Conservation (phyloP, 768 basidiomycete species). For the Russula sp. region DNA sequence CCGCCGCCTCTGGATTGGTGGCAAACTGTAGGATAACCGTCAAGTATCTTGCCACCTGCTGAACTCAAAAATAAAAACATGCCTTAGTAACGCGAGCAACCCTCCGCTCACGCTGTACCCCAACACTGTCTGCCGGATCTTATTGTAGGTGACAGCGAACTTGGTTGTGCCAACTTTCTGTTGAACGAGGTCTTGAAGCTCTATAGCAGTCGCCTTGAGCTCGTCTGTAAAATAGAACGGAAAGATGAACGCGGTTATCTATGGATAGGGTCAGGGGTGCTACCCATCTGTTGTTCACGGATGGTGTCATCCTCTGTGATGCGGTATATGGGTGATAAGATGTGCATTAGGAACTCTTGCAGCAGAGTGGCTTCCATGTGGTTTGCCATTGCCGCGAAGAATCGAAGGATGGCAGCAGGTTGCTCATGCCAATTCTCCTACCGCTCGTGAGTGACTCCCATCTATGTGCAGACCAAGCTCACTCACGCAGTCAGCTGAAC, state of each 20-base stretch:
- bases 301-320: conserved; percentile 85
- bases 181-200: conserved; percentile 86
- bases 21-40: conserved; percentile 47
- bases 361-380: conserved; percentile 58
- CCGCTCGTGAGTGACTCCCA: conserved; percentile 3
- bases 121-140: conserved; percentile 68
- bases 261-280: conserved; percentile 31
- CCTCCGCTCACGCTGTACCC: conserved; percentile 69
- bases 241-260: not conserved
- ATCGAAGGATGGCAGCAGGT: conserved; percentile 75
- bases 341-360: conserved; percentile 74
- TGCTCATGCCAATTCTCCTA: conserved; percentile 84
- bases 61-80: conserved; percentile 29
- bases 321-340: conserved; percentile 83
- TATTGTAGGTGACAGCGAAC: conserved; percentile 77
- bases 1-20: conserved; percentile 71
- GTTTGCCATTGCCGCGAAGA: conserved; percentile 91
- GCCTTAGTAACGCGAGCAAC: conserved; percentile 49
- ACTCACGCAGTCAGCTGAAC: conserved; percentile 47
- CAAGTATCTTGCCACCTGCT: not conserved
- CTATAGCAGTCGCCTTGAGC: conserved; percentile 71
- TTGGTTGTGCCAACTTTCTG: conserved; percentile 81
- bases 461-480: not conserved
- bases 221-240: conserved; percentile 59
- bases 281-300: conserved; percentile 75